Evolutionary conservation across 1,284 basidiomycete species (phyloP).

Genomic region (Heterobasidion irregulare): DNA sequence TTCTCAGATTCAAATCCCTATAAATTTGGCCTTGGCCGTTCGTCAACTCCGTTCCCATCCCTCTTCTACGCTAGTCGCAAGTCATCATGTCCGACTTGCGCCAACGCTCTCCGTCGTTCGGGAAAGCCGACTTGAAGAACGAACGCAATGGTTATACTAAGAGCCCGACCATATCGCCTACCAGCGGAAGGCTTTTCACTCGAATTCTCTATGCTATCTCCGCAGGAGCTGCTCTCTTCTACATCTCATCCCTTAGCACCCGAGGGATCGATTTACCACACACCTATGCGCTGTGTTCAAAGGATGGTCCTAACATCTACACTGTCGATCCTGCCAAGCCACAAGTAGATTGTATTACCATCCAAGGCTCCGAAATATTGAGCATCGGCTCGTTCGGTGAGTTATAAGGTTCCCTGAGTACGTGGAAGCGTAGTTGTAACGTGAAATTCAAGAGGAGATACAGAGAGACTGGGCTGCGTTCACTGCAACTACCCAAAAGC

Average conservation of each 20-base stretch:
- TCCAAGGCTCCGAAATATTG: slow-evolving; percentile 39
- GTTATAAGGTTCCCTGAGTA: slow-evolving; percentile 14
- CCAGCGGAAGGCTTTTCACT: neutral
- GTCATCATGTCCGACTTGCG: slow-evolving; percentile 4
- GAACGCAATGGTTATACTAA: neutral
- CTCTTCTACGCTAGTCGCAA: neutral
- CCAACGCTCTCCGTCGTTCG: slow-evolving; percentile 1
- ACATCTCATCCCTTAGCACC: slow-evolving; percentile 3
- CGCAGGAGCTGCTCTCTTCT: neutral
- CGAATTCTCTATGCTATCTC: neutral
- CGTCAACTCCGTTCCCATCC: neutral
- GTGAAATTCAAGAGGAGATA: slow-evolving; percentile 30
- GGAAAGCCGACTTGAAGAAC: neutral
- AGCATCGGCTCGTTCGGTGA: slow-evolving; percentile 49
- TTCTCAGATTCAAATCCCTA: neutral
- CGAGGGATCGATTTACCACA: slow-evolving; percentile 11
- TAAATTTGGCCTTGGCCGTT: neutral
- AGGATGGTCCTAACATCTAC: slow-evolving; percentile 40
- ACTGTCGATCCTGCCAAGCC: slow-evolving; percentile 47
- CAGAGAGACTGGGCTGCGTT: slow-evolving; percentile 28
- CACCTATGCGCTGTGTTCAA: slow-evolving; percentile 54
- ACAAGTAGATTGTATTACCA: slow-evolving; percentile 50
- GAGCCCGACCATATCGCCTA: neutral
- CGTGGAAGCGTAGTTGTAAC: neutral
- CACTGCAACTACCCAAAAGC: slow-evolving; percentile 4